Conservation (phyloP, 768 basidiomycete species). For the Tulasnella sp. region DNA sequence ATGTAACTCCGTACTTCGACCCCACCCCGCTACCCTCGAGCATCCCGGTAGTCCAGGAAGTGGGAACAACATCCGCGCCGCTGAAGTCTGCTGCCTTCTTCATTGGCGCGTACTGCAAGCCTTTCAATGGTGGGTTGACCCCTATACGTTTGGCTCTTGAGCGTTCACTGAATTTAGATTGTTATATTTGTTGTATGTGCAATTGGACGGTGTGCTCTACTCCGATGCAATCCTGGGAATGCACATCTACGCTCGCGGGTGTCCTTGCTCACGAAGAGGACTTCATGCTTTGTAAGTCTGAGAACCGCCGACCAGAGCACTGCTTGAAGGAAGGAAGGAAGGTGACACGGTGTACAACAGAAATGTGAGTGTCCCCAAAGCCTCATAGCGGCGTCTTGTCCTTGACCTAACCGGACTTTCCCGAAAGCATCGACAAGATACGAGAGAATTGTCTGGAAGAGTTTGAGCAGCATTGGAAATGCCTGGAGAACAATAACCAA, state of each 20-base stretch:
- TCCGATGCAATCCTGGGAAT: neutral
- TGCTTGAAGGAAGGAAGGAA: slow-evolving; percentile 92
- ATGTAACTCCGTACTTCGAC: slow-evolving; percentile 40
- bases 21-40: slow-evolving; percentile 53
- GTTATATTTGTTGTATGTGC: slow-evolving; percentile 2
- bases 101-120: slow-evolving; percentile 90
- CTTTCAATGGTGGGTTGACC: slow-evolving; percentile 77
- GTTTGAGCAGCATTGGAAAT: slow-evolving; percentile 89
- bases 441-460: slow-evolving; percentile 78
- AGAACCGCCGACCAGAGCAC: slow-evolving; percentile 79
- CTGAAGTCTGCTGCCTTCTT: slow-evolving; percentile 96
- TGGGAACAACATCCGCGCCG: slow-evolving; percentile 84
- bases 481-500: slow-evolving; percentile 90
- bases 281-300: slow-evolving; percentile 96
- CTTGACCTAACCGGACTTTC: neutral
- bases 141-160: neutral
- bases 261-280: slow-evolving; percentile 45
- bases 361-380: slow-evolving; percentile 46
- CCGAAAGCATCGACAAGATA: slow-evolving; percentile 76
- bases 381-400: neutral
- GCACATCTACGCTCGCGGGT: neutral
- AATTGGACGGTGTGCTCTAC: slow-evolving; percentile 1
- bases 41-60: slow-evolving; percentile 71
- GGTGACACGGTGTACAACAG: slow-evolving; percentile 89
- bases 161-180: neutral